Conservation (phyloP, 768 basidiomycete genomes). For the Macrolepiota albuminosa region DNA sequence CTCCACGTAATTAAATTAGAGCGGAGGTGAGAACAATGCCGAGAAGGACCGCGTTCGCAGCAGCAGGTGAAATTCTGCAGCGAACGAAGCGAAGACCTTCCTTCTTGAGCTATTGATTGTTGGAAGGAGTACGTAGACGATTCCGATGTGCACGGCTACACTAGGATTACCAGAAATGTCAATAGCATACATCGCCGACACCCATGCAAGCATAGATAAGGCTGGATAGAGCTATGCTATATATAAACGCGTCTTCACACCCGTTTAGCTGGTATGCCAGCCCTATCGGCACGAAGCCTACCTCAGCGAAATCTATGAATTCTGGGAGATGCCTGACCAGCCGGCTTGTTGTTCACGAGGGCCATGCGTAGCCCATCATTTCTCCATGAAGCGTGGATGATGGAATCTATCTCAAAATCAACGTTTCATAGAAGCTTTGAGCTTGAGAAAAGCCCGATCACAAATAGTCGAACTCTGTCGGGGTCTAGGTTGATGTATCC, state of each 20-base stretch:
- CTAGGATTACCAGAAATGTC: neutral
- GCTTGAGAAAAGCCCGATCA: neutral
- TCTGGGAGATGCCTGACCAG: neutral
- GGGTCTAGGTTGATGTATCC: neutral
- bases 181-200: neutral
- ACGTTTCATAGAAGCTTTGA: neutral
- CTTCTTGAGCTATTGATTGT: neutral
- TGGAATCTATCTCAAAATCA: neutral
- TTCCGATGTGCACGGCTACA: constrained; percentile 2
- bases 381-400: neutral
- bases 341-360: neutral
- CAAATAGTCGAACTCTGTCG: neutral
- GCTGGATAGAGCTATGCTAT: neutral
- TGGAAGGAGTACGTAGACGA: neutral
- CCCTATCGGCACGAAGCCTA: neutral
- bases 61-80: neutral
- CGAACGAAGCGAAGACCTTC: neutral
- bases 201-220: neutral
- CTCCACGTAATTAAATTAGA: neutral
- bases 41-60: neutral
- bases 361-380: neutral
- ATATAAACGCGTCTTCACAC: neutral
- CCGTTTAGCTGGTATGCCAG: neutral
- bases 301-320: neutral
- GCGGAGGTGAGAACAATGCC: neutral